Evolutionary conservation across 1,284 basidiomycete species (phyloP), one percentile per base, ranked within the genome.

Genomic region (Lentinula novae-zelandiae): DNA sequence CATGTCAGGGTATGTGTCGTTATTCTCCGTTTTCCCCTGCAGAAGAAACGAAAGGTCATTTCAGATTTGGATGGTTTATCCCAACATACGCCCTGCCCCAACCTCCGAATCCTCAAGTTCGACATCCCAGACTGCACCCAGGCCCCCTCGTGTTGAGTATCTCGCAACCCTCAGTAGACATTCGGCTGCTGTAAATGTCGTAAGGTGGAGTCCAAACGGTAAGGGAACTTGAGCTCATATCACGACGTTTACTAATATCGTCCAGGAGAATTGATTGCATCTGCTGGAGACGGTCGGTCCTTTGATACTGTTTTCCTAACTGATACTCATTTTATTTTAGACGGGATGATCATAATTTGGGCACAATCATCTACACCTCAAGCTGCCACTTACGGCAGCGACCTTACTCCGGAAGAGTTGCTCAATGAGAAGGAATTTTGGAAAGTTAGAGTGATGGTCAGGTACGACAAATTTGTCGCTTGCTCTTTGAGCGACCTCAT

Each of bases 331-430:
- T 61, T 48, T 61, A 39, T 63, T n/a, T 57, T 4, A 57, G 96
- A 99, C 76, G 96, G 96, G 9, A 96, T 96, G 85, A 89, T 99
- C 63, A 92, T 98, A 57, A 87, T 98, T 20, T 99, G 96, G 96
- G 88, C 92, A 0, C 92, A 87, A 8, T 90, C 91, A 5, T 85
- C 87, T 40, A 86, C 82, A 40, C 88, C 91, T 0, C 87, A 88
- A 60, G 77, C 86, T 13, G 78, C 75, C 31, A 85, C 83, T 27
- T 96, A 94, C 70, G 93, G 92, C 22, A 90, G 85, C 67, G 88
- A 92, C 72, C 73, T 88, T 53, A 80, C 75, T 53, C 74, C 83
- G 0, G 93, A 95, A 63, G 95, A 98, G 63, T 64, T 89, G 33
- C 88, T 90, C 65, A 87, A 90, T 67, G 96, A 98, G 74, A 96